Percentiles rank a stretch among this genome's conserved stretches.
Conservation (phyloP, 2,329 filamentous ascomycete genomes). For the Parafenestella ontariensis region DNA sequence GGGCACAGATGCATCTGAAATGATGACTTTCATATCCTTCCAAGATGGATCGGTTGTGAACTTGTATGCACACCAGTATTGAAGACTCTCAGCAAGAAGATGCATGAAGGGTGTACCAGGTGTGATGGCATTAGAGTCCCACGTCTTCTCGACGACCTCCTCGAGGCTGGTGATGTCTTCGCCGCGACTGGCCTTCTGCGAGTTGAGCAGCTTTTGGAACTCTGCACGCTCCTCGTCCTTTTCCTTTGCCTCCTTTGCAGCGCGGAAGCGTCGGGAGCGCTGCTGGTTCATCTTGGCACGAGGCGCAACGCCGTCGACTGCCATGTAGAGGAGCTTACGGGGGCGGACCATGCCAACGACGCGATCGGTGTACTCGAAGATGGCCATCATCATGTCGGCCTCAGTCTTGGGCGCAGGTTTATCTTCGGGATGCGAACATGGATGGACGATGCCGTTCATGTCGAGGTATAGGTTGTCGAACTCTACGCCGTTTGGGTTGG, state of each 20-base stretch:
- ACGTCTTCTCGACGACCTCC: slow-evolving; percentile 81
- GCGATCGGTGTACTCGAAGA: slow-evolving; percentile 98
- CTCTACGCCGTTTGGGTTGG: slow-evolving; percentile 97
- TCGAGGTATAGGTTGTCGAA: slow-evolving; percentile 98
- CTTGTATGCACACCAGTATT: slow-evolving; percentile 98
- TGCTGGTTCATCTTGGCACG: slow-evolving; percentile 99
- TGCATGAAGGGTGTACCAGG: slow-evolving; percentile 99
- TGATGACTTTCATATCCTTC: slow-evolving; percentile 92
- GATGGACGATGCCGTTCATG: slow-evolving; percentile 99
- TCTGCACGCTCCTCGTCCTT: slow-evolving; percentile 92
- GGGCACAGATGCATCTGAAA: slow-evolving; percentile 96
- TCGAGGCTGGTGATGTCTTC: slow-evolving; percentile 66
- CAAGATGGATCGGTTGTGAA: slow-evolving; percentile 95
- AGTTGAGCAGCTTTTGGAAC: slow-evolving; percentile 81
- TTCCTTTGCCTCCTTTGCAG: slow-evolving; percentile 91
- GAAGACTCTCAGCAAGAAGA: slow-evolving; percentile 84
- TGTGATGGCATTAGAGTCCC: slow-evolving; percentile 88
- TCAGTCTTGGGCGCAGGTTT: slow-evolving; percentile 88
- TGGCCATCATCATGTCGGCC: slow-evolving; percentile 98
- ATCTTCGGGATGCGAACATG: slow-evolving; percentile 97
- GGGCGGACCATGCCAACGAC: slow-evolving; percentile 99
- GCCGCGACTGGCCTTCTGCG: slow-evolving; percentile 65
- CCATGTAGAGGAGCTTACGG: slow-evolving; percentile 95
- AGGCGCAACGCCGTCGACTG: slow-evolving; percentile 95
- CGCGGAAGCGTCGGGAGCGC: slow-evolving; percentile 91